A percentile compares a stretch with the other conserved stretches of the same genome.
phyloP scores from a whole-genome alignment of 1,284 basidiomycete genomes.

The Tilletiaria anomala region DNA sequence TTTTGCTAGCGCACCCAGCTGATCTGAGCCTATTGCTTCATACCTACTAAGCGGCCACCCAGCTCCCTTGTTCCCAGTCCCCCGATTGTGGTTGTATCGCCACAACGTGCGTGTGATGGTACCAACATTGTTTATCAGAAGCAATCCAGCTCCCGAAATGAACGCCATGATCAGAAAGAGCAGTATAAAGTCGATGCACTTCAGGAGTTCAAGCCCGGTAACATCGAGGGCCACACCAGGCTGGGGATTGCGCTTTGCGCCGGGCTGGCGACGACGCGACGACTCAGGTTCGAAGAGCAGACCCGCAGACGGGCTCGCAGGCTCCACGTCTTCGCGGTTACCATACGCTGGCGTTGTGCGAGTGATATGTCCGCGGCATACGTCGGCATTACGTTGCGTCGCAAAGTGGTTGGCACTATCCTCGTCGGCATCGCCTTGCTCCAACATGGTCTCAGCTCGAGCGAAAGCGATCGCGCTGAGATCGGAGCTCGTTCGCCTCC shows the following conservation, averaged over 20 bases:
- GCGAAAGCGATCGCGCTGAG: not conserved
- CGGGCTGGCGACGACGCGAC: not conserved
- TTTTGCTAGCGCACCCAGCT: constrained; percentile 13
- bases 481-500: not conserved
- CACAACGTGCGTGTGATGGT: constrained; percentile 74
- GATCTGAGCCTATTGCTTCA: not conserved
- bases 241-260: constrained; percentile 1
- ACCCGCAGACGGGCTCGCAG: too few species aligned
- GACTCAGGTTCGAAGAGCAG: not conserved
- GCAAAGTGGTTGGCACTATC: not conserved
- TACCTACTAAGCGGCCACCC: not conserved
- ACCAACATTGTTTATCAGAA: constrained; percentile 74
- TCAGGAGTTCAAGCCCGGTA: constrained; percentile 45
- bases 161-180: constrained; percentile 57
- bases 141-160: constrained; percentile 72
- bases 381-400: not conserved
- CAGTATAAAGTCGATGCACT: constrained; percentile 57
- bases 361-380: not conserved
- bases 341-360: too few species aligned
- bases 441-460: not conserved
- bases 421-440: not conserved
- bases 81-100: constrained; percentile 47
- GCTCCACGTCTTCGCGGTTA: too few species aligned
- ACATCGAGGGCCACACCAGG: constrained; percentile 40
- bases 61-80: not conserved